Evolutionary conservation across 2,329 filamentous ascomycete species (phyloP), one percentile per base, ranked within the genome.

Genomic region (Huntiella moniliformis): DNA sequence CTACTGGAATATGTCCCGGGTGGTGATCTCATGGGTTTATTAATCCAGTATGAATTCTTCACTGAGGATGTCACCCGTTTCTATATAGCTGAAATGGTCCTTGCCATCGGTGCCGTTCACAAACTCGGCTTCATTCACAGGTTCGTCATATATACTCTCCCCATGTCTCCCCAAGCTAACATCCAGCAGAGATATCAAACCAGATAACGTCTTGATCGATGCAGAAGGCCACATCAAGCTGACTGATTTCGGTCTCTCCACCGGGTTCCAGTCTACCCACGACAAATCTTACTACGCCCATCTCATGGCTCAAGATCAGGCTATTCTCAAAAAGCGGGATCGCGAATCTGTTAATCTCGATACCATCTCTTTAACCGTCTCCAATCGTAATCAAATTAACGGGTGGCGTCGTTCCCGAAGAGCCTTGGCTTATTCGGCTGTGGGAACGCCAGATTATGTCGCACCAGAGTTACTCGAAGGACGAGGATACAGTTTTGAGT

Each of bases 261-360:
- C 91, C 7, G 91, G 91, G 52, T 96, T 95, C 69, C 91, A 95
- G 63, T 92, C 92, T 61, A 79, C 94, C 51, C 91, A 98, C 61
- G 88, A 95, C 60, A 94, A 95, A 58, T 87, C 87, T 48, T 98
- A 98, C 66, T 98, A 98, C 63, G 87, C 95, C 63, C 86, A 94
- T 60, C 77, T 98, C 38, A 75, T 98, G 52, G 47, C 47, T 11
- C 84, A 91, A 56, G 83, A 82, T 54, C 73, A 73, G 49, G 81
- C 79, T 1, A 80, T 73, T 59, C 75, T 73, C 54, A 76, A 79
- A 46, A 73, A 77, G 53, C 48, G 51, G 28, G 92, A 95, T 64
- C 77, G 91, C 49, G 91, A 83, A 63, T 96, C 88, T 1, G 85
- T 96, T 54, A 88, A 87, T 54, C 79, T 98, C 57, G 91, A 98